Base-by-base conservation (phyloP, 306 rosid genomes). In the Casuarina glauca region DNA sequence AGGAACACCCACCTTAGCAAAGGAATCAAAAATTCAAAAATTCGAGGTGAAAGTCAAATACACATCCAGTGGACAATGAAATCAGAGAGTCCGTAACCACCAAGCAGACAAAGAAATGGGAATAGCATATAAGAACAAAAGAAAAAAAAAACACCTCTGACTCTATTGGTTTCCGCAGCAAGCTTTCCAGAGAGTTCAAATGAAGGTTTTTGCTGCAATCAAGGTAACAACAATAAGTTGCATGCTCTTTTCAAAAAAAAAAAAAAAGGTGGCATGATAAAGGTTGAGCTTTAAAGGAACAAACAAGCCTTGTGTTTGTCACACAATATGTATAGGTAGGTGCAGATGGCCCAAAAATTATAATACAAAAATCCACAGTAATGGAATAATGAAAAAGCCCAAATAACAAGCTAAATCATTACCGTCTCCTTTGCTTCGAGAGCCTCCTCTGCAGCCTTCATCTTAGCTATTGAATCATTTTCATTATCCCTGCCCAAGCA, bases 151-250 rank as follows among this genome's bases (percentile, higher is more conserved):
- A 60, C 79, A 94, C 98, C 98, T 85, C 91, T 92, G 74, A 92
- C 82, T 82, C 97, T 88, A 80, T 94, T 94, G 19, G 97, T 94
- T 89, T 94, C 98, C 13, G 90, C 95, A 19, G 98, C 98, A 57
- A 94, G 98, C 85, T 94, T 92, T 80, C 98, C 98, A 64, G 98
- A 94, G n/a, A 94, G 85, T 82, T 94, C 98, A 84, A 90, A 94
- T 16, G 98, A 94, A 83, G 98, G 98, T 68, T 94, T 87, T 82
- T 90, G 87, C 98, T 94, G 93, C 76, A 86, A 76, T n/a, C 7
- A 79, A 66, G 73, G 32, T n/a, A 66, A 46, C 67, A 57, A 26
- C 48, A 17, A 67, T 39, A 41, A 32, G 49, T 39, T 5, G 36
- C 16, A 67, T 8, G 20, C 7, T 38, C 26, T 60, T 69, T 39